Evolutionary conservation across 345 rosid genomes (phyloP), one percentile per base, ranked within the genome.

Genomic region (Noccaea caerulescens): DNA sequence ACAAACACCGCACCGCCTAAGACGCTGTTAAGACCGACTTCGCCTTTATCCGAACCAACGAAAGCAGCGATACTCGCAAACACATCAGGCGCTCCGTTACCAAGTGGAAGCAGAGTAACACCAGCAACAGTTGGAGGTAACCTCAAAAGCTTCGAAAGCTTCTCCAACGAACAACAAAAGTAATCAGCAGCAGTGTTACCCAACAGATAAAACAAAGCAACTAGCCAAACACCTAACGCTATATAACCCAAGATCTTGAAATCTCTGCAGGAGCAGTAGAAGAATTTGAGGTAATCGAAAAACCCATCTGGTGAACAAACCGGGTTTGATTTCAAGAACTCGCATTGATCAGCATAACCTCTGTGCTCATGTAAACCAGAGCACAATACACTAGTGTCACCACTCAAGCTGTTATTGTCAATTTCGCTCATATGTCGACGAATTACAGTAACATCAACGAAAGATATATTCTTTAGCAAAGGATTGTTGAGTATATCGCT

Each of bases 41-140:
- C 88, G 0, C 91, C 97, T 11, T 81, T 79, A 1, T 69, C 75
- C 0, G 75, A 69, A 25, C 87, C 77, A 2, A 89, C 88, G 71
- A 93, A 93, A 62, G 98, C 88, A 63, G 87, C 87, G 9, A 93
- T 79, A 76, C 97, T 90, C 1, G 98, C 81, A 59, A 92, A 92
- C 66, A 92, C 96, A 80, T 89, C 98, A 10, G 98, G 87, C 0
- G 98, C 94, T 9, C 98, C 98, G 37, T 92, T 92, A 4, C 98
- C 96, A 9, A 92, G 89, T 2, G 96, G 85, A 41, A 91, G 90
- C 11, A 91, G 79, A 37, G 97, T 89, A 58, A 85, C 86, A 52
- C 98, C 97, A 0, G 98, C 97, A 12, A 93, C 82, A 0, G 96
- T 84, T 1, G 96, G 97, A 69, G 96, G 85, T 64, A 93, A 87